Percentiles rank a stretch among this genome's conserved stretches.
Conservation (phyloP, 176 grass and related monocot genomes). For the Otatea glauca region DNA sequence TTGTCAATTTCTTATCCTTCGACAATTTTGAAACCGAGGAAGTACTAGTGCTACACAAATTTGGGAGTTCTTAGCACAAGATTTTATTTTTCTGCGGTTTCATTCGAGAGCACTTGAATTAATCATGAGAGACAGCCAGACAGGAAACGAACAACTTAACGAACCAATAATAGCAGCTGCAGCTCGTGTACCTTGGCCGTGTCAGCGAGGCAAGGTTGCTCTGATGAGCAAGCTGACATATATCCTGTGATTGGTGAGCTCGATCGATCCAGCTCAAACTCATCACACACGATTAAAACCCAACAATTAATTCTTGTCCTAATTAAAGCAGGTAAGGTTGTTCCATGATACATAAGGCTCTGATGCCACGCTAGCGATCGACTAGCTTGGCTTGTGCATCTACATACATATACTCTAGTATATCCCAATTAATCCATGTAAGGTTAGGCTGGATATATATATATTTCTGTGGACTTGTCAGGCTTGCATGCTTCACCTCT, state of each 20-base stretch:
- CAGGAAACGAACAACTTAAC: neutral
- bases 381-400: neutral
- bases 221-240: neutral
- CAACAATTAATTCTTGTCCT: neutral
- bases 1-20: too few species aligned
- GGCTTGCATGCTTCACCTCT: neutral
- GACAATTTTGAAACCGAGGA: too few species aligned
- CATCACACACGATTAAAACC: neutral
- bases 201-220: neutral
- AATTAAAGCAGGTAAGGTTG: neutral
- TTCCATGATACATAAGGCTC: neutral
- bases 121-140: too few species aligned
- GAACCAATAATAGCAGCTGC: neutral
- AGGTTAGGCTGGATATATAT: neutral
- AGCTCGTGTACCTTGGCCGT: neutral
- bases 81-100: too few species aligned
- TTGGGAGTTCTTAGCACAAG: too few species aligned
- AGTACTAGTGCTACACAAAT: too few species aligned
- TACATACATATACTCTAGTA: neutral
- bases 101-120: too few species aligned
- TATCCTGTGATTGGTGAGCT: neutral
- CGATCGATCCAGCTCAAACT: neutral
- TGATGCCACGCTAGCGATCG: neutral
- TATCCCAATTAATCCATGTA: neutral
- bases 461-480: constrained; percentile 18